These are phyloP conservation scores for Claviceps arundinis DNA, from an alignment of 2,329 filamentous ascomycete genomes.

Conservation along the genomic window DNA sequence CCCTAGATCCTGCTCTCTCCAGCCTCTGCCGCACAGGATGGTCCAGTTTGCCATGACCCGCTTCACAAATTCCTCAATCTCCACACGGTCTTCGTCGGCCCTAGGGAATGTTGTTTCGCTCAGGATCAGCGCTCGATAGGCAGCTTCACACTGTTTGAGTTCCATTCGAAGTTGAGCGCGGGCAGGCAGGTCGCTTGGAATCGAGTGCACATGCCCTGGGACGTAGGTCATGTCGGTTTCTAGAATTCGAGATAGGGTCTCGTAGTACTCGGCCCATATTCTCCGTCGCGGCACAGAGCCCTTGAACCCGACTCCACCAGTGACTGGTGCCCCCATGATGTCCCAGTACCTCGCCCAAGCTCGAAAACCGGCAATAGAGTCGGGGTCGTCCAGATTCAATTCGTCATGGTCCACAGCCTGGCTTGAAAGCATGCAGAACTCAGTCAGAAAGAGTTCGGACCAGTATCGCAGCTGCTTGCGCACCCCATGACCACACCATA, in stretches of 20 bases:
- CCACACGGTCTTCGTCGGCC: slow-evolving; percentile 63
- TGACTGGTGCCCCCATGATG: slow-evolving; percentile 29
- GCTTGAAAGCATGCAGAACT: slow-evolving; percentile 58
- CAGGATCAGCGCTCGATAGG: slow-evolving; percentile 69
- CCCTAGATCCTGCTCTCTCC: slow-evolving; percentile 70
- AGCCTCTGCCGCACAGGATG: slow-evolving; percentile 63
- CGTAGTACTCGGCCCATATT: slow-evolving; percentile 80
- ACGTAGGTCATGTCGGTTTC: slow-evolving; percentile 51
- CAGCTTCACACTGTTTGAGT: slow-evolving; percentile 62
- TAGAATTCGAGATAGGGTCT: slow-evolving; percentile 62
- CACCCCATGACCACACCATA: slow-evolving; percentile 37
- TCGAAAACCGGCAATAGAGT: slow-evolving; percentile 44
- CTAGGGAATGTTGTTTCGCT: slow-evolving; percentile 72
- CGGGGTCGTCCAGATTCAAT: slow-evolving; percentile 35
- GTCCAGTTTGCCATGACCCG: slow-evolving; percentile 77
- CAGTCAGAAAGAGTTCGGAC: slow-evolving; percentile 65
- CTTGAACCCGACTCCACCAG: slow-evolving; percentile 44
- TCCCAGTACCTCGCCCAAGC: slow-evolving; percentile 63
- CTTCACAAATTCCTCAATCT: slow-evolving; percentile 72
- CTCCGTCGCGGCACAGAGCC: slow-evolving; percentile 48
- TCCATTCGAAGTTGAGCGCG: slow-evolving; percentile 59
- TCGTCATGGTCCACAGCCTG: slow-evolving; percentile 40
- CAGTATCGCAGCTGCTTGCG: slow-evolving; percentile 60
- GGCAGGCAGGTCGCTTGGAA: slow-evolving; percentile 36
- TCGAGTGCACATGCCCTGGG: slow-evolving; percentile 28